phyloP scores from a whole-genome alignment of 2,329 filamentous ascomycete genomes.

The Cercospora janseana region DNA sequence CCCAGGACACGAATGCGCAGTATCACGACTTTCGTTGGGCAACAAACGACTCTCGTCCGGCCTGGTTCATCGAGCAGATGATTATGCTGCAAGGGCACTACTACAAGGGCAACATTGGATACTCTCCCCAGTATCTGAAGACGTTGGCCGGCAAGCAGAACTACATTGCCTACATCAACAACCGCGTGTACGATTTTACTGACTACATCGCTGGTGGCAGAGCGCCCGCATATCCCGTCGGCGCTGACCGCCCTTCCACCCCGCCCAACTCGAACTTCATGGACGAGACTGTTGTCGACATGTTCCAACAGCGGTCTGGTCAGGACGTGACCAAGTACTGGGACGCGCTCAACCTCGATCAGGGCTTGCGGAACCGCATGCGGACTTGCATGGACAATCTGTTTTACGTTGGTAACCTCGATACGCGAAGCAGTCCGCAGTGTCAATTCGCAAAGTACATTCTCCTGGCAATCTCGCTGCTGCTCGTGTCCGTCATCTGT shows the following conservation, averaged over 20 bases:
- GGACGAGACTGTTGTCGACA: conserved; percentile 66
- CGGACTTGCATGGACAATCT: conserved; percentile 84
- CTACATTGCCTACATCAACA: conserved; percentile 74
- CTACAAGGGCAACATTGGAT: conserved; percentile 85
- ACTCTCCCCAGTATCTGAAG: conserved; percentile 71
- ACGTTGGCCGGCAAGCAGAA: conserved; percentile 56
- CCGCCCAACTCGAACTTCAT: conserved; percentile 71
- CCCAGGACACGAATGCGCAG: conserved; percentile 67
- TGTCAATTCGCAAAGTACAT: conserved; percentile 91
- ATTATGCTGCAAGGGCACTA: conserved; percentile 71
- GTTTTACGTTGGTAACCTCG: conserved; percentile 88
- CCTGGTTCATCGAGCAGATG: conserved; percentile 94
- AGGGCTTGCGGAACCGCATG: conserved; percentile 64
- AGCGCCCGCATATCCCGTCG: conserved; percentile 56
- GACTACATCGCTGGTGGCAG: conserved; percentile 77
- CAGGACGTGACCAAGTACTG: conserved; percentile 80
- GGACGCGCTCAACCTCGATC: conserved; percentile 64
- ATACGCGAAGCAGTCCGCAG: conserved; percentile 80
- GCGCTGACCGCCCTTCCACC: conserved; percentile 49
- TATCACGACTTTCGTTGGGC: conserved; percentile 93
- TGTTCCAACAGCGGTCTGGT: conserved; percentile 76
- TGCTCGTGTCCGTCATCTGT: conserved; percentile 76
- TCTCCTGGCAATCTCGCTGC: conserved; percentile 75
- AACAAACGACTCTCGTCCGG: conserved; percentile 75
- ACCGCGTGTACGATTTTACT: conserved; percentile 84